Base-by-base conservation (phyloP, 1,284 basidiomycete genomes). In the Boletus holoroseus region DNA sequence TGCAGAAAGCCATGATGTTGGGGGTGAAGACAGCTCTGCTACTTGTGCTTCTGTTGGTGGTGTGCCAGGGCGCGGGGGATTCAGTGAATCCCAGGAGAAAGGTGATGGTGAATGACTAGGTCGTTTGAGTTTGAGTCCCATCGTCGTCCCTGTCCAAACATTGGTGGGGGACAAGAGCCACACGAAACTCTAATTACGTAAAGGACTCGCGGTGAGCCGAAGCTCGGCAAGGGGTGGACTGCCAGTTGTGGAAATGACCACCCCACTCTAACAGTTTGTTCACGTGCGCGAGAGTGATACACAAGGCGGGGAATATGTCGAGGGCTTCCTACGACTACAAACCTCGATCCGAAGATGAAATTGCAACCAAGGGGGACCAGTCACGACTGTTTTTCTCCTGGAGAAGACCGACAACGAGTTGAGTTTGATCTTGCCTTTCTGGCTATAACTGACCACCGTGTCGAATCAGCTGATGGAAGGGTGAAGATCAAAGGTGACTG, bases 301-400 rank as follows among this genome's bases (percentile, higher is more conserved):
- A n/a, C n/a, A n/a, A 61, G 65, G 68, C 57, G 76, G 82, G 49
- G 70, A 75, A 48, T 88, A 88, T 67, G 74, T 88, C 50, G 83
- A 94, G 91, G 70, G 94, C 90, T 22, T 83, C 92, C 38, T 99
- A 98, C 73, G 94, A 97, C 74, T 99, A 99, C 66, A 78, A 82
- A n/a, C 91, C 94, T 6, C 91, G 94, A 67, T 89, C 91, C 43
- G 86, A 90, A 51, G 95, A 97, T 62, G 96, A 99, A 71, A 81
- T 99, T 59, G 76, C 83, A 30, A 82, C 99, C 66, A 84, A 83
- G 62, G 95, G 99, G 73, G 85, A 91, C 69, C 93, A 98, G 70
- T n/a, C n/a, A n/a, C n/a, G 22, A 71, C 92, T 9, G 76, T 98
- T 46, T 82, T 93, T 63, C 81, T 98, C 50, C 73, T 95, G 44